Conservation (phyloP, 2,329 filamentous ascomycete genomes). For the Xylaria polymorpha region DNA sequence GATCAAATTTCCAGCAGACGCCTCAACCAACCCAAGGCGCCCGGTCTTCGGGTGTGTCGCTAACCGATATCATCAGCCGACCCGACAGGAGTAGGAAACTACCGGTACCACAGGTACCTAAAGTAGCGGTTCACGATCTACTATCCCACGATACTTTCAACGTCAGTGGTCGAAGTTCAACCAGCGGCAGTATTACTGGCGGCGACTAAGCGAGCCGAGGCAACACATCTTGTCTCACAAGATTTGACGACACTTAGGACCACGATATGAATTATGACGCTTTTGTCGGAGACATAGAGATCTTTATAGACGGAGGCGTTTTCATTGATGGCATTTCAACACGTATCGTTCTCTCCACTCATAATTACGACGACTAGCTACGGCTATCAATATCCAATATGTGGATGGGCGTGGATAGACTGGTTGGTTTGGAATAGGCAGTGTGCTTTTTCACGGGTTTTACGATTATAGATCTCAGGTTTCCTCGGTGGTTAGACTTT, state of each 20-base stretch:
- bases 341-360: slow-evolving; percentile 33
- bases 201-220: slow-evolving; percentile 72
- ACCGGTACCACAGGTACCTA: slow-evolving; percentile 89
- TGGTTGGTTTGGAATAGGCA: slow-evolving; percentile 35
- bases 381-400: slow-evolving; percentile 35
- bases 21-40: slow-evolving; percentile 53
- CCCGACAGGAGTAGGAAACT: slow-evolving; percentile 89
- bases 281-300: slow-evolving; percentile 46
- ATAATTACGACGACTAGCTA: slow-evolving; percentile 40
- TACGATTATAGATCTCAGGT: slow-evolving; percentile 49
- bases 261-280: slow-evolving; percentile 50
- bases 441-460: slow-evolving; percentile 35
- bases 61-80: slow-evolving; percentile 92
- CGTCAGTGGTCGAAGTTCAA: slow-evolving; percentile 80
- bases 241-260: slow-evolving; percentile 29
- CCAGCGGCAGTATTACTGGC: slow-evolving; percentile 80
- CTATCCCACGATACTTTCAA: slow-evolving; percentile 73
- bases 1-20: slow-evolving; percentile 54
- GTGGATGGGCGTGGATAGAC: slow-evolving; percentile 37
- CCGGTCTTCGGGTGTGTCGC: slow-evolving; percentile 76
- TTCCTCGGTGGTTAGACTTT: slow-evolving; percentile 48
- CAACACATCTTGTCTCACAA: slow-evolving; percentile 36
- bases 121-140: slow-evolving; percentile 87
- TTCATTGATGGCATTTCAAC: slow-evolving; percentile 40
- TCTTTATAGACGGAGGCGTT: slow-evolving; percentile 49